These are phyloP conservation scores for Alternaria infectoria DNA, from an alignment of 2,329 filamentous ascomycete species.

Conservation along the genomic window DNA sequence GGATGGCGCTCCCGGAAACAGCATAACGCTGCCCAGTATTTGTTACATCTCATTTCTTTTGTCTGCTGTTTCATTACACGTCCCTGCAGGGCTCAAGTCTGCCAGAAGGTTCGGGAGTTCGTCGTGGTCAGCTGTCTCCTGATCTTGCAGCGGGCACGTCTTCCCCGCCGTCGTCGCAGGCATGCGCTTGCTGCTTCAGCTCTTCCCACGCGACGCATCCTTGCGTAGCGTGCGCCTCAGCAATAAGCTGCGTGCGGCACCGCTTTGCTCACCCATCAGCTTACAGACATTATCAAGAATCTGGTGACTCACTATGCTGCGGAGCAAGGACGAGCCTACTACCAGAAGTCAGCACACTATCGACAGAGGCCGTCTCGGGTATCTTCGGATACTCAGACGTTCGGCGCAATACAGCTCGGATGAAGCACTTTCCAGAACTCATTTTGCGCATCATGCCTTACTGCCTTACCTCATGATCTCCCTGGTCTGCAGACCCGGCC, in stretches of 20 bases:
- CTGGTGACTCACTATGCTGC: background rate
- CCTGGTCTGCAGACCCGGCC: background rate
- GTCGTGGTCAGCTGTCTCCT: constrained; percentile 7
- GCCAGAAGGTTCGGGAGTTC: background rate
- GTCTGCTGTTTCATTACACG: constrained; percentile 8
- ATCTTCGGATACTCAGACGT: background rate
- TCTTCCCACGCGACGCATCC: background rate
- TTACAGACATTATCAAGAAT: background rate
- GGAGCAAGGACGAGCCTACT: background rate
- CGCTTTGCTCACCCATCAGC: background rate
- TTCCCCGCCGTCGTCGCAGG: constrained; percentile 1
- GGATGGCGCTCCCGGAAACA: background rate
- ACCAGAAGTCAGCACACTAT: background rate
- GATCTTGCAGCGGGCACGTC: background rate
- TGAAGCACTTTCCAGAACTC: background rate
- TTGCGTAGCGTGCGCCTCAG: background rate
- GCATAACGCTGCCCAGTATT: background rate
- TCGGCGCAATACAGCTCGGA: constrained; percentile 1
- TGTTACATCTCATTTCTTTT: background rate
- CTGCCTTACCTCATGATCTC: background rate
- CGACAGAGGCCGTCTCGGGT: background rate
- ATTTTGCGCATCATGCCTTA: background rate
- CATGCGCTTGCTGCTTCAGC: background rate
- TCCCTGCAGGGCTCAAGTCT: background rate
- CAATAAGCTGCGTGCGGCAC: background rate